Percentiles rank a stretch among this genome's conserved stretches.
These are phyloP conservation scores for Thermothelomyces thermophilus DNA, from an alignment of 2,329 filamentous ascomycete genomes.

Conservation along the genomic window DNA sequence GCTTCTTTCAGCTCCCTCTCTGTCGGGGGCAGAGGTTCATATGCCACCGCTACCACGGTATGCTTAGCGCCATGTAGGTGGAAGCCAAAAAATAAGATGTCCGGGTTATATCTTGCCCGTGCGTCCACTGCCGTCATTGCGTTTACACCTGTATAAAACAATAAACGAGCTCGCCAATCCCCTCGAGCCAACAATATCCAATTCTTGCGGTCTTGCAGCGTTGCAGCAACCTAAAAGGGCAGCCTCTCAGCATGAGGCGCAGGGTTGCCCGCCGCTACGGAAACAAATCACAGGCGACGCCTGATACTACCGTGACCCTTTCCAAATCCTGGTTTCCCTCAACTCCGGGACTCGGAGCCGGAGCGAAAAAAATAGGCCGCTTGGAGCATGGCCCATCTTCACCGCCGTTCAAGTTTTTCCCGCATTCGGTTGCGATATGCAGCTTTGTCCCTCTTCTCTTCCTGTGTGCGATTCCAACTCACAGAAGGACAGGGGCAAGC, in stretches of 20 bases:
- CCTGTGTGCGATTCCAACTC: conserved; percentile 12
- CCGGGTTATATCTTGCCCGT: too few relatives aligned
- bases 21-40: too few relatives aligned
- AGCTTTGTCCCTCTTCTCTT: background rate
- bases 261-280: conserved; percentile 14
- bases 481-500: conserved; percentile 11
- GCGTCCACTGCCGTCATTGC: background rate
- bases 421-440: conserved; percentile 3
- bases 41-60: too few relatives aligned
- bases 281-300: conserved; percentile 15
- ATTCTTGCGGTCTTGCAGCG: too few relatives aligned
- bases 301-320: background rate
- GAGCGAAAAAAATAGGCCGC: background rate
- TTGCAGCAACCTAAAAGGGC: background rate
- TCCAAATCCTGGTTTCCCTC: background rate
- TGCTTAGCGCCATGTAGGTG: too few relatives aligned
- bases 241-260: background rate
- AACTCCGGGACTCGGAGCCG: conserved; percentile 4
- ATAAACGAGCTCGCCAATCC: conserved; percentile 2
- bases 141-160: background rate
- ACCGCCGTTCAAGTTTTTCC: conserved; percentile 13
- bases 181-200: background rate
- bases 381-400: background rate
- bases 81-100: too few relatives aligned
- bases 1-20: too few relatives aligned